Base-by-base conservation (phyloP, 1,284 basidiomycete genomes). In the Cryptococcus amylolentus region DNA sequence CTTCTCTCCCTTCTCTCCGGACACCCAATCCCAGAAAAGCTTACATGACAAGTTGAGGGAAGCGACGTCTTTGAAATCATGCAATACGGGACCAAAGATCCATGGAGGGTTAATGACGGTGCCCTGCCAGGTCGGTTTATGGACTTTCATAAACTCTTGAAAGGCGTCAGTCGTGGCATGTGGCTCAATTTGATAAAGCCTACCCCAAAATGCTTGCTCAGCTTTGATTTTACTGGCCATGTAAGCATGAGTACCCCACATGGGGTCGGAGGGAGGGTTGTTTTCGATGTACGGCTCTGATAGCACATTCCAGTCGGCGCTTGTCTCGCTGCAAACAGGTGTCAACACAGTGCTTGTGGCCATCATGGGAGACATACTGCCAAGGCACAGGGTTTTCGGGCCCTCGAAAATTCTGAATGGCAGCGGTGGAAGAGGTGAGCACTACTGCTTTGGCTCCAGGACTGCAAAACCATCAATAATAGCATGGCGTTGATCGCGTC, bases 231-330 rank as follows among this genome's bases (percentile, higher is more conserved):
- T 90, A 53, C 64, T 68, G 5, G 69, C 69, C 39, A 49, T 45
- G 55, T 62, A 66, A 6, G 45, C 54, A 51, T 56, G 46, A 57
- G 60, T 54, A 81, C 83, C 44, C 78, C 31, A 35, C 31, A 35
- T 56, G 81, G 82, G 43, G 79, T 72, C 67, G 3, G 87, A 88
- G 66, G 82, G 84, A 7, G 86, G 84, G 52, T 82, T 79, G 59
- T 81, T 73, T 65, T 82, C 79, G n/a, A 86, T 78, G 49, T 81
- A 76, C 23, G 80, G 69, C n/a, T 82, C 71, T 3, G 82, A 79
- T 40, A 80, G 76, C 9, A 82, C 70, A 77, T 89, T 88, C 88
- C 88, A 91, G 70, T 87, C 81, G n/a, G 64, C 31, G 31, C 31
- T 35, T 10, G 64, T 57, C 54, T 74, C 72, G 49, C 68, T 70